Evolutionary conservation across 2,329 filamentous ascomycete genomes (phyloP).

Genomic region (Verticillium tricorpus): DNA sequence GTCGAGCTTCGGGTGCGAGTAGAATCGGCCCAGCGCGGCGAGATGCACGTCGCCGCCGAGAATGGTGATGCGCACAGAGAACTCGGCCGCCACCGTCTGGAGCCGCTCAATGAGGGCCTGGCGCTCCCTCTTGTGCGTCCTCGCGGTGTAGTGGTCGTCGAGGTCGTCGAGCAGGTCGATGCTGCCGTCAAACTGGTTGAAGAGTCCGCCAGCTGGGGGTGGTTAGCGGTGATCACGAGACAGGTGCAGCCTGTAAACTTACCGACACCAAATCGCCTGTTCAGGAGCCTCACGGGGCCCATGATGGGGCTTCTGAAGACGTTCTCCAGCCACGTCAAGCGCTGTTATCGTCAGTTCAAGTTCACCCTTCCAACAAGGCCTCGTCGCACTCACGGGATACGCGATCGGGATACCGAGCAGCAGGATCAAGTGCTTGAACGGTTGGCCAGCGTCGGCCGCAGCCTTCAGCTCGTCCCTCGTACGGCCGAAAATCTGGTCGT

Average conservation of each 20-base stretch:
- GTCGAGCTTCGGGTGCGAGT: slow-evolving; percentile 77
- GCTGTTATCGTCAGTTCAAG: slow-evolving; percentile 34
- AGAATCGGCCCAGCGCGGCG: slow-evolving; percentile 89
- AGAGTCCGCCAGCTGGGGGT: slow-evolving; percentile 64
- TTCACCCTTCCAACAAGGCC: slow-evolving; percentile 7
- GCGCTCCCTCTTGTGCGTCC: slow-evolving; percentile 86
- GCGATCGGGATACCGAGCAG: slow-evolving; percentile 84
- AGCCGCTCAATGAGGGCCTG: slow-evolving; percentile 73
- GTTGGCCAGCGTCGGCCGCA: slow-evolving; percentile 62
- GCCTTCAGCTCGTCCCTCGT: slow-evolving; percentile 68
- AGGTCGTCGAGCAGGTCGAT: slow-evolving; percentile 90
- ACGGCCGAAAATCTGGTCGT: slow-evolving; percentile 76
- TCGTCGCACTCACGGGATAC: slow-evolving; percentile 62
- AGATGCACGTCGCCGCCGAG: slow-evolving; percentile 92
- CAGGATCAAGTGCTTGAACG: slow-evolving; percentile 84
- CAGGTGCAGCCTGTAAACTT: slow-evolving; percentile 14
- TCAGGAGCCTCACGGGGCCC: slow-evolving; percentile 81
- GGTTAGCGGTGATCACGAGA: slow-evolving; percentile 5
- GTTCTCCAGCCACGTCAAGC: slow-evolving; percentile 95
- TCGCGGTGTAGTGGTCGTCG: slow-evolving; percentile 93
- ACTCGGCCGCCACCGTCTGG: slow-evolving; percentile 78
- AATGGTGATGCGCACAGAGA: slow-evolving; percentile 86
- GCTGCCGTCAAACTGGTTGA: slow-evolving; percentile 92
- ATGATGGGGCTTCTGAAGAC: slow-evolving; percentile 83
- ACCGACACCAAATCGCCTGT: slow-evolving; percentile 81